Conservation (phyloP, 2,329 filamentous ascomycete species). For the Lachnellula hyalina region DNA sequence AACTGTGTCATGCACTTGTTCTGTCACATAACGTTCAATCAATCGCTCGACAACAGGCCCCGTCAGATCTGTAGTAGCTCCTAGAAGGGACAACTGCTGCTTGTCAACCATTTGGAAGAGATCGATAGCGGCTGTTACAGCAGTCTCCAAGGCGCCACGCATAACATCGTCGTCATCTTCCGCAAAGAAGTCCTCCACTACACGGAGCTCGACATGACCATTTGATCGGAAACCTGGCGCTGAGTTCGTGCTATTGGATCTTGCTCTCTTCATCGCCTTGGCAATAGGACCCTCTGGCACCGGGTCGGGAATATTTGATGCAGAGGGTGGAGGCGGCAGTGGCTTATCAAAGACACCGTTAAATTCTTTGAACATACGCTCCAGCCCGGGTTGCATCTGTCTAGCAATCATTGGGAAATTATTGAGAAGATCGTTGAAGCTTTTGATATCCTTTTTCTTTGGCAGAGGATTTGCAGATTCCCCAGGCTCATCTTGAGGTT, state of each 20-base stretch:
- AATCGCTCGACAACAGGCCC: constrained; percentile 87
- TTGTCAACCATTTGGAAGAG: constrained; percentile 95
- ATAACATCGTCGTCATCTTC: constrained; percentile 91
- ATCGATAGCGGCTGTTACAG: constrained; percentile 89
- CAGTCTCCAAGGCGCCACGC: constrained; percentile 82
- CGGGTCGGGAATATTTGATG: constrained; percentile 54
- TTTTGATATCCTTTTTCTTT: constrained; percentile 85
- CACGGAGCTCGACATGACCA: constrained; percentile 32
- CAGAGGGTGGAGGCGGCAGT: constrained; percentile 67
- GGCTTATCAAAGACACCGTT: constrained; percentile 79
- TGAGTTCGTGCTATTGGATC: constrained; percentile 43
- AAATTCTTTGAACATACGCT: constrained; percentile 87
- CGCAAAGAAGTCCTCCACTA: constrained; percentile 62
- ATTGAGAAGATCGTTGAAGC: constrained; percentile 82
- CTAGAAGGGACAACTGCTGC: constrained; percentile 85
- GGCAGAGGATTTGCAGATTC: constrained; percentile 38
- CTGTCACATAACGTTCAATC: constrained; percentile 90
- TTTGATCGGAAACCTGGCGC: constrained; percentile 30
- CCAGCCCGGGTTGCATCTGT: constrained; percentile 90
- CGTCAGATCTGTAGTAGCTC: constrained; percentile 88
- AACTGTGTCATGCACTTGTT: constrained; percentile 80
- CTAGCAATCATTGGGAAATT: constrained; percentile 93
- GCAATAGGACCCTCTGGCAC: constrained; percentile 51
- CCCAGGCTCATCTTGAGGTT: constrained; percentile 13
- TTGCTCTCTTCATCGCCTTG: constrained; percentile 49